phyloP scores from a whole-genome alignment of 306 rosid genomes.

The Rubus idaeus region DNA sequence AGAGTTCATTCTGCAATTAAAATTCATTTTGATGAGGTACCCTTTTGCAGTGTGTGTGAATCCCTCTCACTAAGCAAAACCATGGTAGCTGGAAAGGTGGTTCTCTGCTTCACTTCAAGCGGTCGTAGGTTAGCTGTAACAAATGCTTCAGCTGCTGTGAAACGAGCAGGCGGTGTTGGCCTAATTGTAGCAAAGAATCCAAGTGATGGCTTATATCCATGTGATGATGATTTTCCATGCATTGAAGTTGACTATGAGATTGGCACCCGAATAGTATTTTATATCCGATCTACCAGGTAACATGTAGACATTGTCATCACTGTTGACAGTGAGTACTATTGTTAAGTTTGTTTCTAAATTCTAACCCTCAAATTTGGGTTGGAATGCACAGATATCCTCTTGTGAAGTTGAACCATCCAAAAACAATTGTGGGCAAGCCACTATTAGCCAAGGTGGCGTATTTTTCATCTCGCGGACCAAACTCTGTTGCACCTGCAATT shows the following conservation, averaged over 20 bases:
- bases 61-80: constrained; percentile 26
- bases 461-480: constrained; percentile 51
- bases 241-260: constrained; percentile 39
- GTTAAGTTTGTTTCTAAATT: not conserved
- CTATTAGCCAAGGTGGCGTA: constrained; percentile 39
- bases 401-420: constrained; percentile 36
- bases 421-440: constrained; percentile 44
- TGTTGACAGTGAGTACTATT: no score
- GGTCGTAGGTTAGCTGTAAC: not conserved
- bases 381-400: constrained; percentile 28
- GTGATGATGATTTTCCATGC: constrained; percentile 34
- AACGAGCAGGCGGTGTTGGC: constrained; percentile 39
- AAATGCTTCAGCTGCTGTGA: constrained; percentile 21
- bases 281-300: constrained; percentile 48
- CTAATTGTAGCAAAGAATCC: constrained; percentile 37
- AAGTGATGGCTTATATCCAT: not conserved
- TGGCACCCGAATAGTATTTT: constrained; percentile 40
- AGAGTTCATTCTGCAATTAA: not conserved
- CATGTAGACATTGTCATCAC: not conserved
- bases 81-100: constrained; percentile 36
- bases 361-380: not conserved
- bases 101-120: constrained; percentile 39
- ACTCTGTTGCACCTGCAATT: constrained; percentile 36
- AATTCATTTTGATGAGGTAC: not conserved
- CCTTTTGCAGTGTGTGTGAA: constrained; percentile 31